phyloP scores from a whole-genome alignment of 1,284 basidiomycete genomes.

The Rhizopogon hawkerae region DNA sequence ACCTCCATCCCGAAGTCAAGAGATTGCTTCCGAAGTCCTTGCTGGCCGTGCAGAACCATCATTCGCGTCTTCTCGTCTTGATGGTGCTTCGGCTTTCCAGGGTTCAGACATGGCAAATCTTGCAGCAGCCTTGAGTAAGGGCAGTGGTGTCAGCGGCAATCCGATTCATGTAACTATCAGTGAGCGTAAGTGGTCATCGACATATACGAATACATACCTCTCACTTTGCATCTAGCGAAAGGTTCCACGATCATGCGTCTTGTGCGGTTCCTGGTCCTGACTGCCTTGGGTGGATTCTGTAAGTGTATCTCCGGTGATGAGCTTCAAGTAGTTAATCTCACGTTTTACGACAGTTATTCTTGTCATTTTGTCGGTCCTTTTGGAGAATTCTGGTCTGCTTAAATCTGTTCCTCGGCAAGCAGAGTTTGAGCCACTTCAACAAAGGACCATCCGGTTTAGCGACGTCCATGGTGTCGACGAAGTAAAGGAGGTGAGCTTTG shows the following conservation, averaged over 20 bases:
- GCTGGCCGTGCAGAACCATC: conserved; percentile 22
- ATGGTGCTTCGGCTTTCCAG: conserved; percentile 11
- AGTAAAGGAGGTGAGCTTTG: conserved; percentile 63
- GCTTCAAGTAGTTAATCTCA: background rate
- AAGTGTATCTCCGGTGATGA: conserved; percentile 19
- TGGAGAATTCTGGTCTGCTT: conserved; percentile 88
- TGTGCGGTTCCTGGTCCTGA: conserved; percentile 51
- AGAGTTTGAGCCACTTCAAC: conserved; percentile 70
- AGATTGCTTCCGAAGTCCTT: conserved; percentile 53
- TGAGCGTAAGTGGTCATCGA: conserved; percentile 50
- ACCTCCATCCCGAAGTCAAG: conserved; percentile 35
- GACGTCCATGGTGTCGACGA: conserved; percentile 95
- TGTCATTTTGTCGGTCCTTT: conserved; percentile 76
- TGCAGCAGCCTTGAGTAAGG: conserved; percentile 32
- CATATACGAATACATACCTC: background rate
- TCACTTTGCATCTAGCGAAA: conserved; percentile 39
- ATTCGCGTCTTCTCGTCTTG: background rate
- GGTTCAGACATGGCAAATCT: conserved; percentile 30
- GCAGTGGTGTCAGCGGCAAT: conserved; percentile 38
- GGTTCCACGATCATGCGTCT: conserved; percentile 57
- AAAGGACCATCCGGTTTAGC: conserved; percentile 78
- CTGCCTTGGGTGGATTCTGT: conserved; percentile 46
- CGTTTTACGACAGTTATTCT: conserved; percentile 49
- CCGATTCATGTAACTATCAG: conserved; percentile 75
- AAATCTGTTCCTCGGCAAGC: conserved; percentile 74